Conservation (phyloP, 2,329 filamentous ascomycete genomes). For the Hypomyces rosellus region DNA sequence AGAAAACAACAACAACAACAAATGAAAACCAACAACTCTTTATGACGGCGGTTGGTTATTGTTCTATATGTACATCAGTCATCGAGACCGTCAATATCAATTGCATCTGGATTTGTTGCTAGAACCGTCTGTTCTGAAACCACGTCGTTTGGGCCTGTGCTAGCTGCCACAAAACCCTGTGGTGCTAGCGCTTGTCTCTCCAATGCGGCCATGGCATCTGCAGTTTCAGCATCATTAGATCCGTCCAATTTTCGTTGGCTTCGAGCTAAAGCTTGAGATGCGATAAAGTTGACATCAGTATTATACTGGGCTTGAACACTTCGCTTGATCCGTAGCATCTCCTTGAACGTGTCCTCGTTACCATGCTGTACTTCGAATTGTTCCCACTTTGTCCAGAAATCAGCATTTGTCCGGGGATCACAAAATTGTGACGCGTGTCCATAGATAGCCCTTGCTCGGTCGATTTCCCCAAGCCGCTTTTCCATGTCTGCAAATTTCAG, state of each 20-base stretch:
- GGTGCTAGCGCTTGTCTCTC: slow-evolving; percentile 86
- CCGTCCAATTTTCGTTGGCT: slow-evolving; percentile 57
- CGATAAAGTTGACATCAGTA: slow-evolving; percentile 97
- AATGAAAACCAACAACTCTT: neutral
- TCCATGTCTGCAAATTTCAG: slow-evolving; percentile 99
- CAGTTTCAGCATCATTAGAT: slow-evolving; percentile 42
- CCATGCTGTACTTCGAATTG: slow-evolving; percentile 95
- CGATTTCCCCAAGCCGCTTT: slow-evolving; percentile 83
- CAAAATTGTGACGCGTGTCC: slow-evolving; percentile 96
- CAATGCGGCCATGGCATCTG: slow-evolving; percentile 82
- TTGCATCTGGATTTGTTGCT: slow-evolving; percentile 74
- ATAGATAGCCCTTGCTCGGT: slow-evolving; percentile 90
- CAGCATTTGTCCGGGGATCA: slow-evolving; percentile 82
- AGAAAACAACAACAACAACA: neutral
- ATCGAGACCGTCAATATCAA: slow-evolving; percentile 70
- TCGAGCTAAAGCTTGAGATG: slow-evolving; percentile 84
- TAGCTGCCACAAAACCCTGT: slow-evolving; percentile 85
- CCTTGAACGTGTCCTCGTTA: slow-evolving; percentile 98
- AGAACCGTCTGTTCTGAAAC: slow-evolving; percentile 32
- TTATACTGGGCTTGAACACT: slow-evolving; percentile 98
- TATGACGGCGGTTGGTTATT: neutral
- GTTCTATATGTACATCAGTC: slow-evolving; percentile 37
- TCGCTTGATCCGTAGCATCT: slow-evolving; percentile 96
- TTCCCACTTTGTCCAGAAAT: slow-evolving; percentile 97
- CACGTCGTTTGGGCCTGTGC: slow-evolving; percentile 59